phyloP scores from a whole-genome alignment of 768 basidiomycete species.

The Dictyophora rubrovolvata region DNA sequence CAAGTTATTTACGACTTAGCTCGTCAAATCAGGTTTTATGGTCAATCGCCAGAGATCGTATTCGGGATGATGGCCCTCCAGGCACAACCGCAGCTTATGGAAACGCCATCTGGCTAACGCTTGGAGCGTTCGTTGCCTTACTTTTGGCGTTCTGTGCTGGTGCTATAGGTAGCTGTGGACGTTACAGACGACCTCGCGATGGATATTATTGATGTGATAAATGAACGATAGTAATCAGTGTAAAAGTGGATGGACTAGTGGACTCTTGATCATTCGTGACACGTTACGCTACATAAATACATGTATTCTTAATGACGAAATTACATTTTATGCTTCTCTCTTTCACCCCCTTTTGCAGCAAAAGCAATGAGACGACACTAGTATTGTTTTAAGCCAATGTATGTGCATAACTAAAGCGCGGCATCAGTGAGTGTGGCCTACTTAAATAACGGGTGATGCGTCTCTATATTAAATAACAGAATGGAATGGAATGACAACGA shows the following conservation, averaged over 20 bases:
- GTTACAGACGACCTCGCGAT: slow-evolving; percentile 36
- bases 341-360: no score
- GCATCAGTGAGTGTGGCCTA: no score
- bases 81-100: slow-evolving; percentile 44
- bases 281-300: no score
- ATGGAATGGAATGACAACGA: background rate
- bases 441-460: no score
- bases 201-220: slow-evolving; percentile 13
- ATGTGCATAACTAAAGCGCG: no score
- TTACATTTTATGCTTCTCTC: no score
- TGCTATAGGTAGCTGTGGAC: slow-evolving; percentile 56
- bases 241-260: no score
- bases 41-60: slow-evolving; percentile 52
- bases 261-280: no score
- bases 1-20: background rate
- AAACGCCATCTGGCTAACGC: slow-evolving; percentile 75
- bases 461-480: no score
- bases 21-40: slow-evolving; percentile 37
- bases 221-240: background rate
- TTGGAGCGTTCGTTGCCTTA: slow-evolving; percentile 63
- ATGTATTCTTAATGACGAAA: no score
- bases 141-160: slow-evolving; percentile 56
- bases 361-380: no score
- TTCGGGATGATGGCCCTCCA: slow-evolving; percentile 34
- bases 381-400: no score